Percentiles rank a stretch among this genome's conserved stretches.
These are phyloP conservation scores for Eustoma russellianum DNA, from an alignment of 257 asterid species.

Conservation along the genomic window DNA sequence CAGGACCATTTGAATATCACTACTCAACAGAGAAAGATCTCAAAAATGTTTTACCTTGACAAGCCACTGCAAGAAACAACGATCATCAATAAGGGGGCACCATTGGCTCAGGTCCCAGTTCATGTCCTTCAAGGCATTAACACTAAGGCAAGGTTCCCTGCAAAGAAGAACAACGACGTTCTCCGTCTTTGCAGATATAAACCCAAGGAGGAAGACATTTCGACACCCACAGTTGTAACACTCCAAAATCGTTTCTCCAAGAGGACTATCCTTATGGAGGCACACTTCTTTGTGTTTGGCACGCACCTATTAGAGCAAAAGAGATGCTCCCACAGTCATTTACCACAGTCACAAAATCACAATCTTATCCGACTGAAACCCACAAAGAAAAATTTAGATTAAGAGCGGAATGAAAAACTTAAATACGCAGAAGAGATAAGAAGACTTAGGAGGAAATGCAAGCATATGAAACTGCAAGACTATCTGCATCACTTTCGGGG, in stretches of 20 bases:
- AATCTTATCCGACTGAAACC: too few species aligned
- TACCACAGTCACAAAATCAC: too few species aligned
- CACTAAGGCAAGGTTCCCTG: conserved; percentile 89
- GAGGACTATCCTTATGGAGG: conserved; percentile 96
- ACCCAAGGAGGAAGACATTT: conserved; percentile 92
- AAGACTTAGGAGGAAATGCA: too few species aligned
- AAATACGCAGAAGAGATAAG: too few species aligned
- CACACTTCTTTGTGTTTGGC: conserved; percentile 99
- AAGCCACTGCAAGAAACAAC: conserved; percentile 97
- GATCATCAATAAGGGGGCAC: conserved; percentile 98
- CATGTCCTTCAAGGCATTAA: conserved; percentile 92
- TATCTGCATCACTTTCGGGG: too few species aligned
- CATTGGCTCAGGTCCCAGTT: conserved; percentile 99
- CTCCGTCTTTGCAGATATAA: conserved; percentile 97
- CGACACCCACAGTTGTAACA: conserved; percentile 99
- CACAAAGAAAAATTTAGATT: too few species aligned
- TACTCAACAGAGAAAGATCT: conserved; percentile 3
- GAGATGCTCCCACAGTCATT: neutral
- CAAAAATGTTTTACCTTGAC: conserved; percentile 52
- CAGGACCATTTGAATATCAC: neutral
- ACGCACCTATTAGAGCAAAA: conserved; percentile 90
- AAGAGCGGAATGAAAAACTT: too few species aligned
- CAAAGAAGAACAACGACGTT: conserved; percentile 98
- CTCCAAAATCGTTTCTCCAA: conserved; percentile 94
- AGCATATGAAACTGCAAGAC: too few species aligned